These are phyloP conservation scores for Musa troglodytarum DNA, from an alignment of 176 grass and related monocot species.

Conservation along the genomic window DNA sequence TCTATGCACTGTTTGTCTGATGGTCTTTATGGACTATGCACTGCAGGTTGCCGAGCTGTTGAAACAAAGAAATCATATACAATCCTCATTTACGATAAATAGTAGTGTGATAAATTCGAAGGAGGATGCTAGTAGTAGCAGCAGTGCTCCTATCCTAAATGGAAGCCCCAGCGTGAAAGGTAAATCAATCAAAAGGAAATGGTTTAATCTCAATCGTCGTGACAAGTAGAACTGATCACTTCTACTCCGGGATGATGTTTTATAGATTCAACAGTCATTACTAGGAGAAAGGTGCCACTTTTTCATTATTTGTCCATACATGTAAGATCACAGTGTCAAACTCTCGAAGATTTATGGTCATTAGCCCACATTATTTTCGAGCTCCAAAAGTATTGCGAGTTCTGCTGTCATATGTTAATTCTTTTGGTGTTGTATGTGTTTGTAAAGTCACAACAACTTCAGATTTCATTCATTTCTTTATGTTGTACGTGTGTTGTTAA, in stretches of 20 bases:
- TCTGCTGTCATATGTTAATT: neutral
- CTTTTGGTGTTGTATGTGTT: neutral
- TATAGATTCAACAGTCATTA: too few relatives aligned
- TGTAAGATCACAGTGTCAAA: neutral
- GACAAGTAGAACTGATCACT: too few relatives aligned
- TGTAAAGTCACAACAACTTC: neutral
- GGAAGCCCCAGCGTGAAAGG: slow-evolving; percentile 4
- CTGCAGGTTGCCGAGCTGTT: slow-evolving; percentile 79
- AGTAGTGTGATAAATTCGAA: slow-evolving; percentile 40
- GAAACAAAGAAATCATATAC: slow-evolving; percentile 73
- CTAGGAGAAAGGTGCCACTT: too few relatives aligned
- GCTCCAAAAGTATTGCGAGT: neutral
- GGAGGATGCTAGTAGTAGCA: slow-evolving; percentile 35
- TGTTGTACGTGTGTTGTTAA: neutral
- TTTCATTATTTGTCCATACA: neutral
- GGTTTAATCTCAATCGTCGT: too few relatives aligned
- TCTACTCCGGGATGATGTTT: too few relatives aligned
- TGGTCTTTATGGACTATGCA: neutral
- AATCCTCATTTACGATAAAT: slow-evolving; percentile 65
- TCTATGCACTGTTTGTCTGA: neutral
- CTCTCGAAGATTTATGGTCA: neutral
- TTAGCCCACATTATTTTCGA: neutral
- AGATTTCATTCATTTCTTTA: neutral
- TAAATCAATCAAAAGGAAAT: too few relatives aligned
- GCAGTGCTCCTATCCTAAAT: slow-evolving; percentile 37